Evolutionary conservation across 1,284 basidiomycete species (phyloP).

Genomic region (Hemileia vastatrix): DNA sequence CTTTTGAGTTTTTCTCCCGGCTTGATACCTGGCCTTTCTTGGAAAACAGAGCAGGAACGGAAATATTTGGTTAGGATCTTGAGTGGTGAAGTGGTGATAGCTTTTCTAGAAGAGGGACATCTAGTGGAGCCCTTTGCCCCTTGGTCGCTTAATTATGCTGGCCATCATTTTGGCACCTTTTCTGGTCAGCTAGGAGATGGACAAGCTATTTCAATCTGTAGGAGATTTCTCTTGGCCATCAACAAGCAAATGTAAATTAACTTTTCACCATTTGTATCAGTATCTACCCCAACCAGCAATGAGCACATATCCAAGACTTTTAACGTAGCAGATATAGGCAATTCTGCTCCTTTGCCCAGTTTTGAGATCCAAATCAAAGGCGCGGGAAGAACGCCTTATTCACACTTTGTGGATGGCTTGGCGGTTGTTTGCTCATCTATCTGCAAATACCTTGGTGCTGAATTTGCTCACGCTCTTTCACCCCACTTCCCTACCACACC

Average conservation of each 20-base stretch:
- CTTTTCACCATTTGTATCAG: background rate
- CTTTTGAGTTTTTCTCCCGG: too few species aligned
- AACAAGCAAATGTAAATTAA: slow-evolving; percentile 20
- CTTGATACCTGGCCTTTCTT: too few species aligned
- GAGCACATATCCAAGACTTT: background rate
- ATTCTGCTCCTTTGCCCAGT: too few species aligned
- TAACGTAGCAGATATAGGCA: background rate
- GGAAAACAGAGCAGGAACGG: too few species aligned
- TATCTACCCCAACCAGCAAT: background rate
- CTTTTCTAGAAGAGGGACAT: slow-evolving; percentile 48
- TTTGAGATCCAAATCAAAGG: slow-evolving; percentile 41
- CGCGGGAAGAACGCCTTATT: slow-evolving; percentile 41
- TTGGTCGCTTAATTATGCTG: slow-evolving; percentile 69
- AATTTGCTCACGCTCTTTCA: background rate
- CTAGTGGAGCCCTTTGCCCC: slow-evolving; percentile 57
- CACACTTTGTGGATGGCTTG: slow-evolving; percentile 41
- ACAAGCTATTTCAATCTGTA: slow-evolving; percentile 60
- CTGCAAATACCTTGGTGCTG: slow-evolving; percentile 35
- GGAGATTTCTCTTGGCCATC: slow-evolving; percentile 4
- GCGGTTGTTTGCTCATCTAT: slow-evolving; percentile 37
- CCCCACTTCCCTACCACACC: slow-evolving; percentile 78
- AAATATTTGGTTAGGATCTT: slow-evolving; percentile 65
- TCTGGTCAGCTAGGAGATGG: slow-evolving; percentile 97
- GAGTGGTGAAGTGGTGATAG: slow-evolving; percentile 64
- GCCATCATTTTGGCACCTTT: slow-evolving; percentile 56